phyloP scores from a whole-genome alignment of 768 basidiomycete genomes.

The Daedalea quercina region DNA sequence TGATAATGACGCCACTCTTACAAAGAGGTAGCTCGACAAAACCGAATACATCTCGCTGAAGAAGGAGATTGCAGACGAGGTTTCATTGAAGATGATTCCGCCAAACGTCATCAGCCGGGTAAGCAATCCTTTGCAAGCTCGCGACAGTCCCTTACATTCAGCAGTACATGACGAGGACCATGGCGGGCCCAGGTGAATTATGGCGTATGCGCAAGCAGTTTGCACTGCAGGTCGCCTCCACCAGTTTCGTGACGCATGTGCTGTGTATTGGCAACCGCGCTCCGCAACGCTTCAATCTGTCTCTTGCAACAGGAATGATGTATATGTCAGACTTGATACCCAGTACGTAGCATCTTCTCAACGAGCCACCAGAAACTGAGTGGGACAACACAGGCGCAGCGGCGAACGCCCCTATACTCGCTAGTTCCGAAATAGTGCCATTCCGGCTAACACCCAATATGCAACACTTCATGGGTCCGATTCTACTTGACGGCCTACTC shows the following conservation, averaged over 20 bases:
- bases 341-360: slow-evolving; percentile 33
- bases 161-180: slow-evolving; percentile 88
- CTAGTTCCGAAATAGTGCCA: slow-evolving; percentile 82
- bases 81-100: slow-evolving; percentile 81
- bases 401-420: slow-evolving; percentile 53
- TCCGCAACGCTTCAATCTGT: slow-evolving; percentile 82
- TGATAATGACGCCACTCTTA: background rate
- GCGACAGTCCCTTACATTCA: background rate
- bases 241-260: slow-evolving; percentile 88
- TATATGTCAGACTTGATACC: slow-evolving; percentile 92
- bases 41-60: slow-evolving; percentile 64
- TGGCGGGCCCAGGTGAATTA: slow-evolving; percentile 76
- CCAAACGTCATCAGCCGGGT: slow-evolving; percentile 84
- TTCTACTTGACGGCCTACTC: slow-evolving; percentile 85
- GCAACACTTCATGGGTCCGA: slow-evolving; percentile 85
- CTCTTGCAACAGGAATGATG: slow-evolving; percentile 82
- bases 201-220: slow-evolving; percentile 99
- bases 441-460: slow-evolving; percentile 98
- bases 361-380: background rate
- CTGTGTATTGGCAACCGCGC: slow-evolving; percentile 78
- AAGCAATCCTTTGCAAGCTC: slow-evolving; percentile 17
- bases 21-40: slow-evolving; percentile 38
- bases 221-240: slow-evolving; percentile 79
- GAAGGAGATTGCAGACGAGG: slow-evolving; percentile 86
- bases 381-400: slow-evolving; percentile 17